A percentile compares a stretch with the other conserved stretches of the same genome.
These are phyloP conservation scores for Dioscorea dumetorum DNA, from an alignment of 106 monocot species.

Conservation along the genomic window DNA sequence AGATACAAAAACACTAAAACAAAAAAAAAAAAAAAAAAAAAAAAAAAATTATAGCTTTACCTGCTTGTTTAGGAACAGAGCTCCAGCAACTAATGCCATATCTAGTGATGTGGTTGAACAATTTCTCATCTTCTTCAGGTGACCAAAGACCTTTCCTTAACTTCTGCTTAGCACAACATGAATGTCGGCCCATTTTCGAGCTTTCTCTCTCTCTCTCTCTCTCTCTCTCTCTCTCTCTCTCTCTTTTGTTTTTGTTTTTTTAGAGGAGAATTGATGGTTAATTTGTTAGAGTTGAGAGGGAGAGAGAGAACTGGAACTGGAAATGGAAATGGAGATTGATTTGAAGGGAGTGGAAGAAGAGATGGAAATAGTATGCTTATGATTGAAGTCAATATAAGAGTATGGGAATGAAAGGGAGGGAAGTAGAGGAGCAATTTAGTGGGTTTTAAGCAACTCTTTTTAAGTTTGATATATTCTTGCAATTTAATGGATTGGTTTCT, in stretches of 20 bases:
- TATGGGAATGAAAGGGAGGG: conserved; percentile 9
- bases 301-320: not conserved
- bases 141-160: conserved; percentile 74
- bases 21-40: too few relatives aligned
- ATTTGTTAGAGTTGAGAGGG: not conserved
- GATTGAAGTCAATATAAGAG: conserved; percentile 17
- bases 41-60: too few relatives aligned
- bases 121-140: conserved; percentile 75
- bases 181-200: conserved; percentile 30
- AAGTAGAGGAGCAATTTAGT: conserved; percentile 34
- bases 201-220: too few relatives aligned
- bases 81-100: conserved; percentile 90
- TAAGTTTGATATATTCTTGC: conserved; percentile 14
- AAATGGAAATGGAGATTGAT: not conserved
- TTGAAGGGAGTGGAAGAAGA: conserved; percentile 8
- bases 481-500: conserved; percentile 37
- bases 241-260: not conserved
- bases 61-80: conserved; percentile 79
- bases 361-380: conserved; percentile 14
- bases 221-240: too few relatives aligned
- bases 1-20: not conserved
- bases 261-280: not conserved
- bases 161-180: conserved; percentile 53
- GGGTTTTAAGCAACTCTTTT: conserved; percentile 40
- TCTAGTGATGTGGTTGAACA: conserved; percentile 61